Evolutionary conservation across 116 monocot species (phyloP).

Genomic region (Cymodocea nodosa): DNA sequence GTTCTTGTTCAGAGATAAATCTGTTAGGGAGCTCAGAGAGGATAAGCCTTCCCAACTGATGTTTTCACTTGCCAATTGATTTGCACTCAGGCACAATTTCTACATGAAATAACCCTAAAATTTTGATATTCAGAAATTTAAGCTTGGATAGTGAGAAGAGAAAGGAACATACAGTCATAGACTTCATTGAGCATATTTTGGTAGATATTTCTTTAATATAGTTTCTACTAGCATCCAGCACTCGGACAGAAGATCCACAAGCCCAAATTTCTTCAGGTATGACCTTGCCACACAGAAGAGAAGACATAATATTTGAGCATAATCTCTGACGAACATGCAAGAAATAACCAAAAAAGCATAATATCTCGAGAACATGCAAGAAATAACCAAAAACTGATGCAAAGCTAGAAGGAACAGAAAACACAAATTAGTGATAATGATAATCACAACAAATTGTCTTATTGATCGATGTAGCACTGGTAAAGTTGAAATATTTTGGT

Average conservation of each 20-base stretch:
- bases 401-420: too few relatives aligned
- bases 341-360: not conserved
- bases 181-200: conserved; percentile 38
- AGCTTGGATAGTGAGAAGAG: not conserved
- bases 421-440: too few relatives aligned
- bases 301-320: not conserved
- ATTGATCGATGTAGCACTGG: too few relatives aligned
- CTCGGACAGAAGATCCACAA: conserved; percentile 49
- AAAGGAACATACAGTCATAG: conserved; percentile 41
- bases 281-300: conserved; percentile 6
- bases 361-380: not conserved
- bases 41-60: conserved; percentile 79
- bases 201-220: conserved; percentile 52
- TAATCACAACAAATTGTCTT: too few relatives aligned
- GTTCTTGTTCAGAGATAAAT: conserved; percentile 58
- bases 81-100: conserved; percentile 74
- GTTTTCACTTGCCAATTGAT: conserved; percentile 45
- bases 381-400: not conserved
- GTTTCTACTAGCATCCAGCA: conserved; percentile 63
- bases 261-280: conserved; percentile 79
- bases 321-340: not conserved
- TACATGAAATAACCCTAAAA: conserved; percentile 6
- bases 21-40: conserved; percentile 43
- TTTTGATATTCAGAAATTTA: not conserved
- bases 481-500: too few relatives aligned